Evolutionary conservation across 2,329 filamentous ascomycete genomes (phyloP).

Genomic region (Ophiostoma pallidulum): DNA sequence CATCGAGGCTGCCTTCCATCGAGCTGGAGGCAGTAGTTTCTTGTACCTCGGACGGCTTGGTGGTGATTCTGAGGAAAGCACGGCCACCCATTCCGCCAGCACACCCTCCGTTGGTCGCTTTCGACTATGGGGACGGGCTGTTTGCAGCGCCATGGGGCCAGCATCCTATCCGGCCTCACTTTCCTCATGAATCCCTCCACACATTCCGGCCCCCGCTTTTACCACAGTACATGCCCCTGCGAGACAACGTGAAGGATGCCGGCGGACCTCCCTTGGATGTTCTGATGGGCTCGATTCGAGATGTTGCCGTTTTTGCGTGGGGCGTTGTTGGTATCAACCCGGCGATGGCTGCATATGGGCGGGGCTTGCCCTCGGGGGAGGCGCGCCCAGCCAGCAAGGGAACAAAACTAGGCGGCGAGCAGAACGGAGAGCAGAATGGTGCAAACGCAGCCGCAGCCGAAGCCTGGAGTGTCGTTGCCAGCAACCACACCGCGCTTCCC

Average conservation of each 20-base stretch:
- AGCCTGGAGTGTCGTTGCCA: not conserved
- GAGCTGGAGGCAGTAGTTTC: constrained; percentile 87
- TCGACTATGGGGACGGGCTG: constrained; percentile 50
- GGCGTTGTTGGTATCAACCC: constrained; percentile 72
- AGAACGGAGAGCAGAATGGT: too few relatives aligned
- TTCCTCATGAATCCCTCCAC: constrained; percentile 33
- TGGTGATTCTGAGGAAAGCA: constrained; percentile 69
- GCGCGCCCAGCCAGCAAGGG: constrained; percentile 49
- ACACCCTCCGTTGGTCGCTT: constrained; percentile 38
- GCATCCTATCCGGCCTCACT: constrained; percentile 48
- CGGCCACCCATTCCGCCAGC: constrained; percentile 57
- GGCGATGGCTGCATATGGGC: constrained; percentile 54
- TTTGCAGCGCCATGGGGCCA: constrained; percentile 75
- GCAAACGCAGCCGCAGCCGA: too few relatives aligned
- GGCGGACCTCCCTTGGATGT: constrained; percentile 49
- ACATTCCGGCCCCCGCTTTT: constrained; percentile 34
- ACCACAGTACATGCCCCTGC: constrained; percentile 35
- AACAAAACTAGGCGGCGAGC: too few relatives aligned
- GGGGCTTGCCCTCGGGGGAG: constrained; percentile 53
- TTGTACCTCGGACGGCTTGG: constrained; percentile 78
- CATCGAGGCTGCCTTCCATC: constrained; percentile 35
- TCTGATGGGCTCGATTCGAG: constrained; percentile 72
- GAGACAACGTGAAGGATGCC: constrained; percentile 34
- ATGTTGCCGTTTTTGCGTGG: constrained; percentile 85
- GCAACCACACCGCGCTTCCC: not conserved